phyloP scores from a whole-genome alignment of 371 early-diverging fungal species.

The Batkoa obscura region DNA sequence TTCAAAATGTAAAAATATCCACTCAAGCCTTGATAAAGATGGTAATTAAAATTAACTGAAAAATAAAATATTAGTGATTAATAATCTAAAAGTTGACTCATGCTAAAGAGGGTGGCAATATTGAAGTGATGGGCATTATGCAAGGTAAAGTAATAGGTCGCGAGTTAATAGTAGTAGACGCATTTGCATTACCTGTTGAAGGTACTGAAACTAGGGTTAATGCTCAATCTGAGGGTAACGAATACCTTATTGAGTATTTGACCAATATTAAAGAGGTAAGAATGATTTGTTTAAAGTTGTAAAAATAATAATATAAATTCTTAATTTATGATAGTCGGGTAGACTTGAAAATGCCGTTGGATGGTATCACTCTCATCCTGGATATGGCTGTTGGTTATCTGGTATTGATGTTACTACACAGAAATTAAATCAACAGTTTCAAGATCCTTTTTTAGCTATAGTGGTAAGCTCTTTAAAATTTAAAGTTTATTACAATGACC shows the following conservation, averaged over 20 bases:
- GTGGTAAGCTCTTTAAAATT: slow-evolving; percentile 34
- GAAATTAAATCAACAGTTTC: slow-evolving; percentile 81
- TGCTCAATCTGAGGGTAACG: slow-evolving; percentile 82
- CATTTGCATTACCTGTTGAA: slow-evolving; percentile 93
- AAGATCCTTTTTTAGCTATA: slow-evolving; percentile 90
- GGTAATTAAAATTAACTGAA: slow-evolving; percentile 24
- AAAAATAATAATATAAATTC: background rate
- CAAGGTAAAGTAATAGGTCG: slow-evolving; percentile 80
- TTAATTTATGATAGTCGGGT: slow-evolving; percentile 40
- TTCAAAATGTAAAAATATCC: slow-evolving; percentile 78
- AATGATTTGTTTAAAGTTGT: background rate
- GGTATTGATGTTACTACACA: slow-evolving; percentile 96
- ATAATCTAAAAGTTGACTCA: slow-evolving; percentile 55
- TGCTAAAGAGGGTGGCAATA: slow-evolving; percentile 85
- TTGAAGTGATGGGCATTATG: slow-evolving; percentile 97
- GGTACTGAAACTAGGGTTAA: slow-evolving; percentile 98
- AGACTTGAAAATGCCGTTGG: slow-evolving; percentile 86
- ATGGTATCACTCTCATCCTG: slow-evolving; percentile 98
- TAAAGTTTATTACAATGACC: background rate
- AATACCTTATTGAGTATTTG: slow-evolving; percentile 90
- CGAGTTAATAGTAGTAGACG: slow-evolving; percentile 87
- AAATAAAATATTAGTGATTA: background rate
- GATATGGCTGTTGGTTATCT: slow-evolving; percentile 97
- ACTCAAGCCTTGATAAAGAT: slow-evolving; percentile 93
- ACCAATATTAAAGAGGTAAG: slow-evolving; percentile 57